Percentiles rank a stretch among this genome's conserved stretches.
Evolutionary conservation across 306 rosid species (phyloP).

Genomic region (Cyamopsis tetragonoloba): DNA sequence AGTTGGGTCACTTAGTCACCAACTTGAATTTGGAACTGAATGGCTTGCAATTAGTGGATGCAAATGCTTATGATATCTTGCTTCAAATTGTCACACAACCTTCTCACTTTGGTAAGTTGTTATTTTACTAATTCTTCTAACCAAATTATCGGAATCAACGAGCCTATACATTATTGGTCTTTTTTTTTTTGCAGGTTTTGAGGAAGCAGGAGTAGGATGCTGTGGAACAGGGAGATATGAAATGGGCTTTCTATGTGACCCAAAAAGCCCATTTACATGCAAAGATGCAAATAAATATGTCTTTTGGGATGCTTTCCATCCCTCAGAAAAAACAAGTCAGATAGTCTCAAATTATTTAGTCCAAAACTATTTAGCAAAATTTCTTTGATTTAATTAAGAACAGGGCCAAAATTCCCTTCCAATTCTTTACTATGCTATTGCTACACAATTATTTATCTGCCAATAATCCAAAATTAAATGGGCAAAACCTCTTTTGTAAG

Average conservation of each 20-base stretch:
- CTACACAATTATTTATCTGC: no score
- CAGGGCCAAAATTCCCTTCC: not conserved
- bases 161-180: no score
- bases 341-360: conserved; percentile 22
- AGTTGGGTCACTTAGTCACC: conserved; percentile 37
- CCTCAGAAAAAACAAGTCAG: conserved; percentile 36
- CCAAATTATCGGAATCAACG: no score
- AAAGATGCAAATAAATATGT: conserved; percentile 36
- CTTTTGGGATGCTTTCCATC: conserved; percentile 63
- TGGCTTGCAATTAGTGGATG: conserved; percentile 38
- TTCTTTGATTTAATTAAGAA: conserved; percentile 10
- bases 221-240: conserved; percentile 48
- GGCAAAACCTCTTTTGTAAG: not conserved
- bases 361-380: conserved; percentile 13
- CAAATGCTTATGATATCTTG: conserved; percentile 27
- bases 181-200: conserved; percentile 44
- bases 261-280: conserved; percentile 35
- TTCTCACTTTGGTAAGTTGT: conserved; percentile 40
- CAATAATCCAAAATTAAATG: no score
- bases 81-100: conserved; percentile 41
- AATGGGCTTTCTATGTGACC: conserved; percentile 35
- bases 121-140: no score
- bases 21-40: conserved; percentile 40
- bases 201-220: conserved; percentile 30
- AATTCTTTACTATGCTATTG: no score